These are phyloP conservation scores for Ballota nigra DNA, from an alignment of 257 asterid genomes.

Conservation along the genomic window DNA sequence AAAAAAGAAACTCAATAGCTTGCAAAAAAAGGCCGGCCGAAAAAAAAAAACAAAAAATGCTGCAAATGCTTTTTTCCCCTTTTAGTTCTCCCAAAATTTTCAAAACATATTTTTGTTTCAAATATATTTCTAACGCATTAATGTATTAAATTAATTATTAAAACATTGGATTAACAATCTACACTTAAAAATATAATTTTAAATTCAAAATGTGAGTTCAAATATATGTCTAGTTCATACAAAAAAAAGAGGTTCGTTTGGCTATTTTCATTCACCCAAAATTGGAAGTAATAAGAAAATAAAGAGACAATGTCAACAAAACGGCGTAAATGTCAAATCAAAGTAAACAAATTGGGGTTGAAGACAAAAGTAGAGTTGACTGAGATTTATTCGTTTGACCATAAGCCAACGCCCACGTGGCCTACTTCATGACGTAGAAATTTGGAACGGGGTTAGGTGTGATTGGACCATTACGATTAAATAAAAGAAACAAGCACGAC, in stretches of 20 bases:
- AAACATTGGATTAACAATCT: too few species aligned
- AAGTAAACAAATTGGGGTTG: slow-evolving; percentile 23
- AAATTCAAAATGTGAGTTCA: background rate
- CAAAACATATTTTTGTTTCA: background rate
- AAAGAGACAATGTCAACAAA: slow-evolving; percentile 25
- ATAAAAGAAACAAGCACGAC: background rate
- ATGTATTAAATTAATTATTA: background rate
- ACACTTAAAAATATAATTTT: too few species aligned
- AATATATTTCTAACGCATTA: background rate
- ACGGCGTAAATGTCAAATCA: slow-evolving; percentile 37
- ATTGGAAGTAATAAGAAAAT: background rate
- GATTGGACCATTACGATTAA: slow-evolving; percentile 34
- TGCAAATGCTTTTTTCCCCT: too few species aligned
- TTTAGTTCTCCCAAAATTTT: too few species aligned
- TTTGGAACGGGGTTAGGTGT: slow-evolving; percentile 36
- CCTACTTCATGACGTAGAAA: slow-evolving; percentile 39
- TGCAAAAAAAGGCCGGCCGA: background rate
- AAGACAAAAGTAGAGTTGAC: slow-evolving; percentile 43
- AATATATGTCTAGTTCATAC: background rate
- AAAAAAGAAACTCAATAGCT: too few species aligned
- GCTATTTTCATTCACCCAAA: background rate
- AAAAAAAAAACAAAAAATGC: too few species aligned
- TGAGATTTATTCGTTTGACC: slow-evolving; percentile 38
- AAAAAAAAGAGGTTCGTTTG: too few species aligned
- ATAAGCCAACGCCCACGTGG: slow-evolving; percentile 37